Evolutionary conservation across 2,329 filamentous ascomycete species (phyloP).

Genomic region (Alternaria tenuissima): DNA sequence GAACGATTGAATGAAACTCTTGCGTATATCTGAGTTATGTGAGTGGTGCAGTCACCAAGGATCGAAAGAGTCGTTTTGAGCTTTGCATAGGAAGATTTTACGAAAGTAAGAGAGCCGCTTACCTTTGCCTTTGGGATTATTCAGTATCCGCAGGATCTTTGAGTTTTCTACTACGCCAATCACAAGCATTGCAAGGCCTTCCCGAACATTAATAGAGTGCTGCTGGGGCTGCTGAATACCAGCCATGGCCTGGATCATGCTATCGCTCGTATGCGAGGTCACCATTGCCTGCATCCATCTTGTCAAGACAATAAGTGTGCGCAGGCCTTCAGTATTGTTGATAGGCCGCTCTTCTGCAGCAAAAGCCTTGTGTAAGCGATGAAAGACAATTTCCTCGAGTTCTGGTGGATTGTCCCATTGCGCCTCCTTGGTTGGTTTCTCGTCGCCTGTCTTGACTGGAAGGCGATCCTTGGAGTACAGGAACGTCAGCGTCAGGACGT

Average conservation of each 20-base stretch:
- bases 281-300: slow-evolving; percentile 53
- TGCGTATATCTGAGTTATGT: slow-evolving; percentile 39
- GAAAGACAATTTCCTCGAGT: slow-evolving; percentile 50
- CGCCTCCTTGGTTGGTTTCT: slow-evolving; percentile 29
- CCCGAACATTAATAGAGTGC: slow-evolving; percentile 69
- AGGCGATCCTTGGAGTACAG: slow-evolving; percentile 47
- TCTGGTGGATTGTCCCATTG: slow-evolving; percentile 47
- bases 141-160: slow-evolving; percentile 63
- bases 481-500: slow-evolving; percentile 45
- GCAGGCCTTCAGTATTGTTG: slow-evolving; percentile 41
- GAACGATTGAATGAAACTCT: slow-evolving; percentile 42
- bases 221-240: slow-evolving; percentile 57
- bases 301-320: slow-evolving; percentile 41
- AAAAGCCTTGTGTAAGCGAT: slow-evolving; percentile 48
- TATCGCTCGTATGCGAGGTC: slow-evolving; percentile 50
- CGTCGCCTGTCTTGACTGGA: slow-evolving; percentile 29
- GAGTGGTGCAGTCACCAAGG: not conserved
- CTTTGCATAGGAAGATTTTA: not conserved
- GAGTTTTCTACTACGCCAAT: slow-evolving; percentile 69
- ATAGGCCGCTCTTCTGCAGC: slow-evolving; percentile 44
- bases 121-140: slow-evolving; percentile 64
- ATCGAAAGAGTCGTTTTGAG: not conserved
- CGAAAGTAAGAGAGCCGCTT: slow-evolving; percentile 24
- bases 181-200: slow-evolving; percentile 70
- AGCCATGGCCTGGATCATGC: slow-evolving; percentile 51